Conservation (phyloP, 2,329 filamentous ascomycete species). For the Stromatinia cepivora region DNA sequence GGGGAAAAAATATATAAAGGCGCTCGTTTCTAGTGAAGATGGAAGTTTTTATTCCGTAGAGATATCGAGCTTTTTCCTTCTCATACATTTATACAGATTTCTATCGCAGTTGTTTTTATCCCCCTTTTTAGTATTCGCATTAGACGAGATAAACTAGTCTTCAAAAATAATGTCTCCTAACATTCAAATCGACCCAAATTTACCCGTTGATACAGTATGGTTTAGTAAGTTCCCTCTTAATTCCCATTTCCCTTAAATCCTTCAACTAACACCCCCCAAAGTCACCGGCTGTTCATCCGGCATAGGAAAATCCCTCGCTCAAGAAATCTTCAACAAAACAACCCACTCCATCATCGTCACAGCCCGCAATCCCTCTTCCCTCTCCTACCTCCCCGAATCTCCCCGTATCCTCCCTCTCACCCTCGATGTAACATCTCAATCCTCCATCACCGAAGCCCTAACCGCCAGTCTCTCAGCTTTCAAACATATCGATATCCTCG, state of each 20-base stretch:
- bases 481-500: conserved; percentile 54
- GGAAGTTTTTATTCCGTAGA: background rate
- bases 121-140: background rate
- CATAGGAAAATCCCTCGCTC: conserved; percentile 46
- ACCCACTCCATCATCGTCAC: conserved; percentile 49
- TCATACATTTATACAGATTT: background rate
- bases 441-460: conserved; percentile 41
- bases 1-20: background rate
- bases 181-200: background rate
- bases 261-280: background rate
- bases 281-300: conserved; percentile 50
- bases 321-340: conserved; percentile 41
- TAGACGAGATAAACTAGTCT: background rate
- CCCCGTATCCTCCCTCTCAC: conserved; percentile 46
- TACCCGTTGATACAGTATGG: conserved; percentile 17
- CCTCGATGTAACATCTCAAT: conserved; percentile 51
- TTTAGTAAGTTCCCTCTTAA: background rate
- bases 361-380: conserved; percentile 46
- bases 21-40: background rate
- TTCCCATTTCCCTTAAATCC: background rate
- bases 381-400: conserved; percentile 44
- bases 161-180: background rate
- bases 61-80: no score
- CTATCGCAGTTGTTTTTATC: background rate
- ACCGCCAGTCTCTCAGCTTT: conserved; percentile 47